Evolutionary conservation across 2,329 filamentous ascomycete genomes (phyloP).

Genomic region (Xylariales sp.): DNA sequence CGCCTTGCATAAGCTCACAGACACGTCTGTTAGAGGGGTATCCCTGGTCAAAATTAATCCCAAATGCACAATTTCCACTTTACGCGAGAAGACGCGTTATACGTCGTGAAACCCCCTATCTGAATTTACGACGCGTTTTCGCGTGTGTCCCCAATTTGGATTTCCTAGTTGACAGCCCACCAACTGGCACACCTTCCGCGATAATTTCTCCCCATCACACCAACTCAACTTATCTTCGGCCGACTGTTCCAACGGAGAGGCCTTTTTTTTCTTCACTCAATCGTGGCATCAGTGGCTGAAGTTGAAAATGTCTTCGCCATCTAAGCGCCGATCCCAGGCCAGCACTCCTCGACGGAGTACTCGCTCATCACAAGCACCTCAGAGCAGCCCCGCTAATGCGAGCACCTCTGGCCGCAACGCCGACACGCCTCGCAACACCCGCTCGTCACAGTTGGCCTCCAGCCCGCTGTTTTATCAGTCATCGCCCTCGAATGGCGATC

Average conservation of each 20-base stretch:
- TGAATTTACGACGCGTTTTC: too few species aligned
- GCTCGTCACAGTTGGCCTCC: constrained; percentile 55
- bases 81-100: constrained; percentile 24
- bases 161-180: constrained; percentile 5
- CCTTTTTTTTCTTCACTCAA: too few species aligned
- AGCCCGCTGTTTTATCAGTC: constrained; percentile 77
- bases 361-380: constrained; percentile 50
- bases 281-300: too few species aligned
- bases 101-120: too few species aligned
- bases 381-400: constrained; percentile 38
- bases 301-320: constrained; percentile 58
- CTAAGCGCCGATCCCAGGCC: constrained; percentile 50
- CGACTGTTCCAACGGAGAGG: too few species aligned
- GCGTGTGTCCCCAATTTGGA: constrained; percentile 1
- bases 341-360: constrained; percentile 49
- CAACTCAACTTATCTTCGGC: background rate
- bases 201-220: background rate
- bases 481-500: constrained; percentile 31
- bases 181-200: background rate
- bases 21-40: too few species aligned
- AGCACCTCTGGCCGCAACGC: constrained; percentile 18
- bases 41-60: too few species aligned
- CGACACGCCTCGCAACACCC: constrained; percentile 41
- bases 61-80: constrained; percentile 25
- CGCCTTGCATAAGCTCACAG: too few species aligned